Percentiles rank a stretch among this genome's conserved stretches.
Conservation (phyloP, 495 filamentous ascomycete genomes). For the Recurvomyces mirabilis region DNA sequence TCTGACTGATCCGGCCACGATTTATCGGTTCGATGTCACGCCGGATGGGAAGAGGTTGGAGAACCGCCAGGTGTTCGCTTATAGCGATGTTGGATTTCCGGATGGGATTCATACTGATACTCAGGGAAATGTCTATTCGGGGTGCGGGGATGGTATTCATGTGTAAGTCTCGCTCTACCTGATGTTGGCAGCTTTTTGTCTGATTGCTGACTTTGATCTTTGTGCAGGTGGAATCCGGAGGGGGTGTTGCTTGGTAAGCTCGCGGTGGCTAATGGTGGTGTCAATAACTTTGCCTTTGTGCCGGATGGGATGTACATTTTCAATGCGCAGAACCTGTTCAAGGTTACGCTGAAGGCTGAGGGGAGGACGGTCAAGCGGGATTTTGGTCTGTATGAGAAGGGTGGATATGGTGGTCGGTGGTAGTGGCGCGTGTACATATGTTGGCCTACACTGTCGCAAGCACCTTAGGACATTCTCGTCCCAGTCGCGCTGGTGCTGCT, state of each 20-base stretch:
- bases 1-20: slow-evolving; percentile 24
- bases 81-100: slow-evolving; percentile 25
- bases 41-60: slow-evolving; percentile 19
- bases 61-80: slow-evolving; percentile 29
- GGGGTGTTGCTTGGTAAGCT: slow-evolving; percentile 22
- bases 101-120: slow-evolving; percentile 24
- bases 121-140: slow-evolving; percentile 19
- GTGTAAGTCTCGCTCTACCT: slow-evolving; percentile 2
- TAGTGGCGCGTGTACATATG: neutral
- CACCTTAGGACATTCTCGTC: too few species aligned
- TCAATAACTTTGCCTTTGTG: slow-evolving; percentile 30
- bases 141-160: slow-evolving; percentile 19
- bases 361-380: slow-evolving; percentile 28
- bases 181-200: neutral
- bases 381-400: slow-evolving; percentile 21
- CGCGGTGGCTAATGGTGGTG: slow-evolving; percentile 18
- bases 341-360: slow-evolving; percentile 21
- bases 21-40: slow-evolving; percentile 29
- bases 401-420: neutral
- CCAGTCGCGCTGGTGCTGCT: too few species aligned
- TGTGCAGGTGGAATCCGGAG: slow-evolving; percentile 15
- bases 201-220: neutral
- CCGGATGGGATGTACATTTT: slow-evolving; percentile 21
- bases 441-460: neutral
- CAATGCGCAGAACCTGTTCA: slow-evolving; percentile 20